phyloP scores from a whole-genome alignment of 371 early-diverging fungal species.

The Mucor saturninus region DNA sequence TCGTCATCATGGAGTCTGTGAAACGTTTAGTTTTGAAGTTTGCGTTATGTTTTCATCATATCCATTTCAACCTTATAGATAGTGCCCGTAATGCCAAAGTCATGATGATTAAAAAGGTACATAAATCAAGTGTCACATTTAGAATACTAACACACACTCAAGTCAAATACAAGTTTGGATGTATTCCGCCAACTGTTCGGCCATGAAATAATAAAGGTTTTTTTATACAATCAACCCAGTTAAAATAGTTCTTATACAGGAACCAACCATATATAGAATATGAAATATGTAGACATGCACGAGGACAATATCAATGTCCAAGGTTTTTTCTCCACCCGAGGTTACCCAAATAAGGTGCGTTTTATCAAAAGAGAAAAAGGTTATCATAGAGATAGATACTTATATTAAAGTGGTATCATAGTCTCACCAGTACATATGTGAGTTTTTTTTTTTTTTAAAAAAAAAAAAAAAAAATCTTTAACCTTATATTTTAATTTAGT shows the following conservation, averaged over 20 bases:
- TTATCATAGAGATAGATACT: not conserved
- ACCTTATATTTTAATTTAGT: slow-evolving; percentile 17
- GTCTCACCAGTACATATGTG: slow-evolving; percentile 54
- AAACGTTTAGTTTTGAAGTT: slow-evolving; percentile 55
- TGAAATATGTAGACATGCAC: slow-evolving; percentile 30
- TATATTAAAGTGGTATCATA: slow-evolving; percentile 17
- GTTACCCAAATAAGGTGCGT: slow-evolving; percentile 56
- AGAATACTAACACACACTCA: too few species aligned
- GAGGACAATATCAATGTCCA: slow-evolving; percentile 26
- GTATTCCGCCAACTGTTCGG: slow-evolving; percentile 48
- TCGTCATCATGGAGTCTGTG: slow-evolving; percentile 46
- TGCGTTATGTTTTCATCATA: slow-evolving; percentile 51
- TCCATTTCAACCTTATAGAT: slow-evolving; percentile 56
- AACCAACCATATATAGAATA: slow-evolving; percentile 24
- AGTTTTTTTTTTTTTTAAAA: not conserved
- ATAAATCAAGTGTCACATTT: too few species aligned
- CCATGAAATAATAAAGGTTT: slow-evolving; percentile 31
- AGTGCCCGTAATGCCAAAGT: slow-evolving; percentile 38
- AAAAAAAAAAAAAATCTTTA: not conserved
- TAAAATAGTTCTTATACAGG: not conserved
- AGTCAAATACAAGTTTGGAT: slow-evolving; percentile 31
- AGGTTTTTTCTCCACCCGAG: slow-evolving; percentile 48
- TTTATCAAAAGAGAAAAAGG: not conserved
- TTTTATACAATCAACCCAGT: not conserved
- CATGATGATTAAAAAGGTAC: slow-evolving; percentile 52